A percentile compares a stretch with the other conserved stretches of the same genome.
Conservation (phyloP, 805 yeast genomes). For the Candida gorgasii region DNA sequence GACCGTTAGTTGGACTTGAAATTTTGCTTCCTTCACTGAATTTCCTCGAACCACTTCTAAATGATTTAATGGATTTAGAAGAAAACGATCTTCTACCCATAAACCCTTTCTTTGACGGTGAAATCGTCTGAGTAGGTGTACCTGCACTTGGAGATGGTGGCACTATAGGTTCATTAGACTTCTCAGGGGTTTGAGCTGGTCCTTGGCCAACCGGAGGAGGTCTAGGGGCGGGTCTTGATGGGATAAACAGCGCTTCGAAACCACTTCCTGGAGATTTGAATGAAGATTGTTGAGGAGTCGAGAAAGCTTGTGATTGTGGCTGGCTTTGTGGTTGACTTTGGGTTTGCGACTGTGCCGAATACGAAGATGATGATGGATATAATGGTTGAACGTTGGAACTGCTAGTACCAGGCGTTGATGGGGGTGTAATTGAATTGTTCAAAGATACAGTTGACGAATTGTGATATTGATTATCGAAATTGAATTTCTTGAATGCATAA, state of each 20-base stretch:
- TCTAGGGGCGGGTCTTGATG: conserved; percentile 68
- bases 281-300: conserved; percentile 8
- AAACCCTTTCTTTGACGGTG: conserved; percentile 17
- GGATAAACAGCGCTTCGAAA: conserved; percentile 52
- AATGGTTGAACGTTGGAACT: neutral
- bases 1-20: conserved; percentile 14
- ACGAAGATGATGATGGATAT: conserved; percentile 8
- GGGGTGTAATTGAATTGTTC: conserved; percentile 29
- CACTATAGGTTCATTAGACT: conserved; percentile 15
- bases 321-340: neutral
- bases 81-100: conserved; percentile 40
- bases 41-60: conserved; percentile 27
- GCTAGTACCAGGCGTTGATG: conserved; percentile 24
- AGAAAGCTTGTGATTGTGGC: neutral
- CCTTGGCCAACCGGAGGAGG: conserved; percentile 39
- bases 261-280: conserved; percentile 7
- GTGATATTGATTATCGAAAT: conserved; percentile 20
- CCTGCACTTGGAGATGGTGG: conserved; percentile 2
- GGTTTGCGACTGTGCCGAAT: conserved; percentile 7
- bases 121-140: conserved; percentile 6
- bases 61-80: conserved; percentile 36
- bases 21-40: conserved; percentile 15
- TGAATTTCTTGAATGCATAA: conserved; percentile 45
- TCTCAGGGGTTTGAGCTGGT: conserved; percentile 6
- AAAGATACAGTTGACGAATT: conserved; percentile 26